Evolutionary conservation across 495 filamentous ascomycete genomes (phyloP), one percentile per base, ranked within the genome.

Genomic region (Rhypophila decipiens): DNA sequence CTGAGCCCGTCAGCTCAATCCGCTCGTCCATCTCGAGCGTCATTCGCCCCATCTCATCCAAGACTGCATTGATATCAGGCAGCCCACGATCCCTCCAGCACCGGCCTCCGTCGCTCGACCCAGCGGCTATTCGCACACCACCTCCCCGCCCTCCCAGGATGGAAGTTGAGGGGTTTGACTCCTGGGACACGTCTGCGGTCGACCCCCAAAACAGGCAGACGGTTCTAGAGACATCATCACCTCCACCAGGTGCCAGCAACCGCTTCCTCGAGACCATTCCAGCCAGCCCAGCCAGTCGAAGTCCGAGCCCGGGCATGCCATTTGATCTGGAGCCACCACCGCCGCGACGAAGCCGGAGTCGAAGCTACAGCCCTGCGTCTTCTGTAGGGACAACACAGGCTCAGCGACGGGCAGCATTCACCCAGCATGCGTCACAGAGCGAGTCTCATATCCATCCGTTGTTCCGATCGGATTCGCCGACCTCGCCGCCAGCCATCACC

Each of bases 361-460:
- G 71, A 29, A 72, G 69, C 46, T 72, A 63, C 44, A 74, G 71
- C 44, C 70, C 72, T 12, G 59, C 59, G 9, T 53, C 69, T 13
- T 53, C 69, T 13, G 42, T 47, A 12, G 40, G 50, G 9, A 37
- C 47, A 13, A 52, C 40, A 34, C 40, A 59, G 13, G 56, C 60
- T 13, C 60, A 64, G 11, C n/a, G n/a, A n/a, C 61, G 64, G 23
- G 55, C 61, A 3, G 53, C 57, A 18, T 52, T 67, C 42, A 70
- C 64, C 11, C 65, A 65, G 29, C 58, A 65, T 11, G 49, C 57
- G 5, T 64, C 61, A 0, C 57, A 71, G 27, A 76, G 74, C 58
- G 85, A 93, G 60, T 75, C 82, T 12, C 79, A 90, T 57, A 93
- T 95, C 47, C 88, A 95, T 58, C 88, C 88, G 1, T 75, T 95